Conservation (phyloP, 2,329 filamentous ascomycete species). For the Nemania sp. region DNA sequence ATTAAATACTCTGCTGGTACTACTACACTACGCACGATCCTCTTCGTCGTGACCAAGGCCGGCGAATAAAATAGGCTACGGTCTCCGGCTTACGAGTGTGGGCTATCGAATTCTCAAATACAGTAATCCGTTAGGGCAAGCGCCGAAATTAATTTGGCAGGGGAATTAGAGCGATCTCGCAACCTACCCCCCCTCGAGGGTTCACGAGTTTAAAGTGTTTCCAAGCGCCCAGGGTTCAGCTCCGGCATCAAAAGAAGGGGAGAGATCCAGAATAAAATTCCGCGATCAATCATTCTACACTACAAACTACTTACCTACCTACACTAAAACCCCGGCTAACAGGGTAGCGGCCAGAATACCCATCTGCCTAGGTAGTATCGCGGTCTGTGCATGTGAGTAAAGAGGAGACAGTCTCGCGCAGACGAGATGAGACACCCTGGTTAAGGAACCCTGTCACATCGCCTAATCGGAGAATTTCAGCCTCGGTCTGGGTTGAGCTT, state of each 20-base stretch:
- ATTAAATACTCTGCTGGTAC: too few species aligned
- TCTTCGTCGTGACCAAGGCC: not conserved
- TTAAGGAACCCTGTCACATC: slow-evolving; percentile 17
- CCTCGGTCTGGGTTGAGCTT: slow-evolving; percentile 9
- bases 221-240: not conserved
- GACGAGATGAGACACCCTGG: slow-evolving; percentile 18
- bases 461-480: slow-evolving; percentile 26
- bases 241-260: not conserved
- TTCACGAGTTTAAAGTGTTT: not conserved
- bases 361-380: not conserved
- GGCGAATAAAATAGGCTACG: not conserved
- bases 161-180: slow-evolving; percentile 14
- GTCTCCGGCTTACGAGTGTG: slow-evolving; percentile 3
- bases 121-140: slow-evolving; percentile 22
- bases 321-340: not conserved
- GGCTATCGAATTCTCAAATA: slow-evolving; percentile 17
- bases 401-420: slow-evolving; percentile 7
- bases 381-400: not conserved
- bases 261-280: not conserved
- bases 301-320: too few species aligned
- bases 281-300: slow-evolving; percentile 2
- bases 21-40: not conserved
- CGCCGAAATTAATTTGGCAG: slow-evolving; percentile 21
- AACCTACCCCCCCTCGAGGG: not conserved
- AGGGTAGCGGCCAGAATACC: not conserved